Percentiles rank a stretch among this genome's conserved stretches.
phyloP scores from a whole-genome alignment of 768 basidiomycete genomes.

The Tylopilus rubrobrunneus region DNA sequence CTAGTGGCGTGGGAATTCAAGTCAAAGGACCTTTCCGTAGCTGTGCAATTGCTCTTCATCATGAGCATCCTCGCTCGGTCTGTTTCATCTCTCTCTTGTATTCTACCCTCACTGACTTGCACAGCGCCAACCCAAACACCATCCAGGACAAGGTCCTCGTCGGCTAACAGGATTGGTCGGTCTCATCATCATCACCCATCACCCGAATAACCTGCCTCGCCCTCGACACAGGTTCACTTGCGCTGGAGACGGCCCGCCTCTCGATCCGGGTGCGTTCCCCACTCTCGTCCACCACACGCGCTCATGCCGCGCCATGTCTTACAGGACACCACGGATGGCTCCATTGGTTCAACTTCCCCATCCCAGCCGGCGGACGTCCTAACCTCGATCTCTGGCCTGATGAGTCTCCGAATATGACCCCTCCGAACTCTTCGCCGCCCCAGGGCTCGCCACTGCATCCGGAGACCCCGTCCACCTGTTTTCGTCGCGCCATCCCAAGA shows the following conservation, averaged over 20 bases:
- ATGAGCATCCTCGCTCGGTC: no score
- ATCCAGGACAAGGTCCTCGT: conserved; percentile 84
- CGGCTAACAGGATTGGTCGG: conserved; percentile 83
- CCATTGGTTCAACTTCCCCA: conserved; percentile 75
- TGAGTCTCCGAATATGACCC: conserved; percentile 62
- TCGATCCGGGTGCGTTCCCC: conserved; percentile 47
- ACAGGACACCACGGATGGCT: no score
- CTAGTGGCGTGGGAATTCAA: no score
- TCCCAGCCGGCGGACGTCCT: conserved; percentile 64
- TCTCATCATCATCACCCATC: not conserved
- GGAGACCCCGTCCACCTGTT: conserved; percentile 69
- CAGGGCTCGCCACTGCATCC: conserved; percentile 54
- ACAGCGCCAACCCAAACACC: conserved; percentile 63
- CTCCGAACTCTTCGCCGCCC: conserved; percentile 66
- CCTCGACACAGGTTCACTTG: conserved; percentile 60
- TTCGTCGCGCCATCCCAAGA: conserved; percentile 72
- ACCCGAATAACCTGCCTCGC: not conserved
- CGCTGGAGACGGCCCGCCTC: conserved; percentile 61
- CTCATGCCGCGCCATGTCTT: no score
- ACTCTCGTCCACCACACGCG: not conserved
- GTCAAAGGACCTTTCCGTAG: no score
- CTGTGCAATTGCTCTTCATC: no score
- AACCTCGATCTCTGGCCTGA: conserved; percentile 83
- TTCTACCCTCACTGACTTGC: no score
- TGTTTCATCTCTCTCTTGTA: no score